Percentiles rank a stretch among this genome's conserved stretches.
Conservation (phyloP, 139 green algal species). For the Axilococcus clingmanii region DNA sequence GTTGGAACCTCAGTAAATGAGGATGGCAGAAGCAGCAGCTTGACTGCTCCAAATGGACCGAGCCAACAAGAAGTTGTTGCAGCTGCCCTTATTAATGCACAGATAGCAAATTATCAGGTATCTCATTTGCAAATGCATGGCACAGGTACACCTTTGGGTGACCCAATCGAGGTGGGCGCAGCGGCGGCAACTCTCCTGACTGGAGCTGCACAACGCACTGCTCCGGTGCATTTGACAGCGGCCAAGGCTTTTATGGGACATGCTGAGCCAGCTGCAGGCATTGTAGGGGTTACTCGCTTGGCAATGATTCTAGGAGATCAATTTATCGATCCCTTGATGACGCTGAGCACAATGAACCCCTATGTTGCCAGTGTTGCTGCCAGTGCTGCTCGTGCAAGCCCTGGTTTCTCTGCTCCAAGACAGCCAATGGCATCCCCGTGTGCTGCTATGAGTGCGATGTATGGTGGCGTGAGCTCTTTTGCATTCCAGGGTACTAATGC, state of each 20-base stretch:
- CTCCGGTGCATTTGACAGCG: conserved; percentile 45
- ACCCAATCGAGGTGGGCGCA: conserved; percentile 82
- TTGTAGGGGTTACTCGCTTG: conserved; percentile 47
- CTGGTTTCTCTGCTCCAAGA: conserved; percentile 5
- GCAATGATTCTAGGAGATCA: conserved; percentile 27
- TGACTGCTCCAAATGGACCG: conserved; percentile 46
- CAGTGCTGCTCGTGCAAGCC: background rate
- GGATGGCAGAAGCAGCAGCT: conserved; percentile 39
- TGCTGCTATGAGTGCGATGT: conserved; percentile 4
- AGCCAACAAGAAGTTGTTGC: conserved; percentile 65
- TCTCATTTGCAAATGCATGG: conserved; percentile 62
- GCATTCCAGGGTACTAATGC: conserved; percentile 71
- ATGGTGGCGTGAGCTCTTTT: conserved; percentile 57
- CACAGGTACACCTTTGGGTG: conserved; percentile 55
- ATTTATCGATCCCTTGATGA: conserved; percentile 30
- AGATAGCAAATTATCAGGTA: conserved; percentile 9
- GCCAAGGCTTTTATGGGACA: conserved; percentile 76
- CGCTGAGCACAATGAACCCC: conserved; percentile 48
- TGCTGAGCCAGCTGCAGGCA: conserved; percentile 72
- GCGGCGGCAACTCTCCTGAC: conserved; percentile 19
- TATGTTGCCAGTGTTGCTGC: conserved; percentile 39
- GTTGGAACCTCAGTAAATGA: conserved; percentile 34
- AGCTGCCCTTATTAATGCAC: conserved; percentile 32
- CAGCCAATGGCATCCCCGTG: background rate
- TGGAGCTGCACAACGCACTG: background rate